A percentile compares a stretch with the other conserved stretches of the same genome.
phyloP scores from a whole-genome alignment of 2,329 filamentous ascomycete species.

The Aspergillus fructus region DNA sequence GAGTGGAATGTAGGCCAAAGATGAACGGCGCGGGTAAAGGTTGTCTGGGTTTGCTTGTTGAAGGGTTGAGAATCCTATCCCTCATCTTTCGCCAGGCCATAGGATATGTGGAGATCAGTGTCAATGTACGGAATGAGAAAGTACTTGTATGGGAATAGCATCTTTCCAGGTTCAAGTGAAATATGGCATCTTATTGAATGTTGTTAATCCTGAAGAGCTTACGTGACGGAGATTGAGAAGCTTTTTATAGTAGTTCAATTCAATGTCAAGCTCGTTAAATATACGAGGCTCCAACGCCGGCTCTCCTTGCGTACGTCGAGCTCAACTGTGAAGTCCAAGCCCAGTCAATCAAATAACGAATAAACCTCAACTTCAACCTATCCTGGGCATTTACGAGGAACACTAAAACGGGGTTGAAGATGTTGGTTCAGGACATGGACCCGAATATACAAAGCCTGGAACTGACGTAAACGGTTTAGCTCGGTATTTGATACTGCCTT shows the following conservation, averaged over 20 bases:
- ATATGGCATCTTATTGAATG: background rate
- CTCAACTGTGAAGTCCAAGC: no score
- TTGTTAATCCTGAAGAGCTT: background rate
- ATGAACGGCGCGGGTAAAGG: background rate
- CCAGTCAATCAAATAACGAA: no score
- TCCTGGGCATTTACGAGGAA: background rate
- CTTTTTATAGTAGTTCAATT: background rate
- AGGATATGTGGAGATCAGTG: conserved; percentile 49
- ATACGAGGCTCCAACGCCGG: background rate
- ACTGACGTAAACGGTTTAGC: background rate
- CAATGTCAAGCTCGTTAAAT: background rate
- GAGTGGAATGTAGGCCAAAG: background rate
- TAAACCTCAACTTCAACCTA: background rate
- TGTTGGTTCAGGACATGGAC: background rate
- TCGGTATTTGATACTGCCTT: background rate
- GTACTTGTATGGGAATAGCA: conserved; percentile 57
- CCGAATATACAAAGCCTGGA: background rate
- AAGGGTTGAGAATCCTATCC: conserved; percentile 42
- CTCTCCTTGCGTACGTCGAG: background rate
- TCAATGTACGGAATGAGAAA: conserved; percentile 47
- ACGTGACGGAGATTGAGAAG: background rate
- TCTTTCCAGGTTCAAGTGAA: conserved; percentile 20
- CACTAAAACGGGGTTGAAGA: background rate
- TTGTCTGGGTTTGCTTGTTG: background rate
- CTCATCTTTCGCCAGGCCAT: conserved; percentile 46